A percentile compares a stretch with the other conserved stretches of the same genome.
These are phyloP conservation scores for Rhizopogon sp. DNA, from an alignment of 768 basidiomycete species.

Conservation along the genomic window DNA sequence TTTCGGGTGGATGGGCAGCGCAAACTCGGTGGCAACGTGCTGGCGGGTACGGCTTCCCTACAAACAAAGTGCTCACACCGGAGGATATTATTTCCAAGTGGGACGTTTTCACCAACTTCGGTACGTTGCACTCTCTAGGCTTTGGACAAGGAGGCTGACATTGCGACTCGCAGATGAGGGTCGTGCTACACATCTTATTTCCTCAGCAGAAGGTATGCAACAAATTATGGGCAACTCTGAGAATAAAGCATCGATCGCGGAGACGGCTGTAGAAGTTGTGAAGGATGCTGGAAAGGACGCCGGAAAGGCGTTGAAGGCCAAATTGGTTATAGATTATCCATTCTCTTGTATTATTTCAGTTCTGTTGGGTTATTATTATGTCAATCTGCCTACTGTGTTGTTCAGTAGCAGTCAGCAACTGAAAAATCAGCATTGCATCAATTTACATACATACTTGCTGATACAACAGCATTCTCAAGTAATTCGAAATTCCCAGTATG, in stretches of 20 bases:
- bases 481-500: no score
- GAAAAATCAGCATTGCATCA: no score
- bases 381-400: neutral
- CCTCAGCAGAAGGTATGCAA: slow-evolving; percentile 71
- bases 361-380: neutral
- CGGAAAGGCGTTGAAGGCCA: slow-evolving; percentile 41
- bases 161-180: slow-evolving; percentile 53
- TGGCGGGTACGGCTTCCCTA: slow-evolving; percentile 84
- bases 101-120: slow-evolving; percentile 79
- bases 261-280: slow-evolving; percentile 41
- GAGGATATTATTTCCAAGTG: slow-evolving; percentile 81
- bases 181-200: slow-evolving; percentile 75
- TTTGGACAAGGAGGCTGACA: neutral
- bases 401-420: no score
- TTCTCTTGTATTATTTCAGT: neutral
- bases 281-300: slow-evolving; percentile 47
- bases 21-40: slow-evolving; percentile 91
- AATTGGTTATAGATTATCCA: slow-evolving; percentile 22
- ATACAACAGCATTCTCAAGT: no score
- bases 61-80: slow-evolving; percentile 66
- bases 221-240: slow-evolving; percentile 66
- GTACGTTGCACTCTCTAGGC: slow-evolving; percentile 35
- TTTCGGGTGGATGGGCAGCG: slow-evolving; percentile 88
- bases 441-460: no score
- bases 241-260: slow-evolving; percentile 27